Conservation (phyloP, 2,329 filamentous ascomycete genomes). For the Beauveria sp. region DNA sequence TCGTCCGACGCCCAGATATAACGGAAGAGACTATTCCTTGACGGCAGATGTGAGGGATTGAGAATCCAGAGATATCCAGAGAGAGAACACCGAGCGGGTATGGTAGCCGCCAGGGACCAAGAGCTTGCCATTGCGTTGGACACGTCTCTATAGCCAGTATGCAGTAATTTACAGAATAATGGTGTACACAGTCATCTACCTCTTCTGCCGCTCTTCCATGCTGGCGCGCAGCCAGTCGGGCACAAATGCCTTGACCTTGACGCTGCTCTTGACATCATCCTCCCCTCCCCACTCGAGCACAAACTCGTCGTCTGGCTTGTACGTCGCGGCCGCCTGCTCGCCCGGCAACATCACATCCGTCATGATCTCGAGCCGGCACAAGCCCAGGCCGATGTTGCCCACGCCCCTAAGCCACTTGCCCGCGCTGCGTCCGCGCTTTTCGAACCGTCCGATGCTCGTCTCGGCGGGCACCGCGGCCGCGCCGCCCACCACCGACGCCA, state of each 20-base stretch:
- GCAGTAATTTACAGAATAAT: neutral
- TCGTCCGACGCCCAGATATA: too few relatives aligned
- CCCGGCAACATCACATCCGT: slow-evolving; percentile 68
- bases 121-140: neutral
- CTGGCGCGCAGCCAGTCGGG: slow-evolving; percentile 61
- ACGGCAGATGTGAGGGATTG: too few relatives aligned
- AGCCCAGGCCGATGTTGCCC: slow-evolving; percentile 78
- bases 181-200: neutral
- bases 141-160: neutral
- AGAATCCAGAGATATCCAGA: too few relatives aligned
- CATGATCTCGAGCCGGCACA: slow-evolving; percentile 88
- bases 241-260: slow-evolving; percentile 72
- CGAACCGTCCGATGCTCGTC: slow-evolving; percentile 43
- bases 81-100: too few relatives aligned
- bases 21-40: too few relatives aligned
- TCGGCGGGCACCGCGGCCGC: slow-evolving; percentile 34
- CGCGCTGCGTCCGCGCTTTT: slow-evolving; percentile 58
- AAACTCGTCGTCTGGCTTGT: slow-evolving; percentile 54
- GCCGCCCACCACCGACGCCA: slow-evolving; percentile 20
- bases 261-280: slow-evolving; percentile 25
- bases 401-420: slow-evolving; percentile 75
- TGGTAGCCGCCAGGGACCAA: neutral
- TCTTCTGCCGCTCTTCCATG: slow-evolving; percentile 23
- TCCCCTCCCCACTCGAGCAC: slow-evolving; percentile 45
- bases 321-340: slow-evolving; percentile 56